Percentiles rank a stretch among this genome's conserved stretches.
Conservation (phyloP, 2,329 filamentous ascomycete genomes). For the Calonectria hongkongensis region DNA sequence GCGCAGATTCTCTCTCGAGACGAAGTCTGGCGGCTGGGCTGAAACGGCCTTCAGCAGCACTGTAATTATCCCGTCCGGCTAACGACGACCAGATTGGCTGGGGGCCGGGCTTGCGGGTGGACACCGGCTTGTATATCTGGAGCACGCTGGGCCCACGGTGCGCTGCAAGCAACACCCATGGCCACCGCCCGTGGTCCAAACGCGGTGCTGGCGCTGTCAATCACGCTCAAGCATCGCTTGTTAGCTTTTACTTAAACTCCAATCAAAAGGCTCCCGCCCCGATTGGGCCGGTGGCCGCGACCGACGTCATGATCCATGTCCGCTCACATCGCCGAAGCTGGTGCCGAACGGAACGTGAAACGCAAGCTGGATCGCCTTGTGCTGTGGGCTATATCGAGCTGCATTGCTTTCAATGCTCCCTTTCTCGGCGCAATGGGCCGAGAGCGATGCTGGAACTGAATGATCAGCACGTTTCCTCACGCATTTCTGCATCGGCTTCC, state of each 20-base stretch:
- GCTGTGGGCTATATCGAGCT: background rate
- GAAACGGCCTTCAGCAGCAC: background rate
- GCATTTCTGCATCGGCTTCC: background rate
- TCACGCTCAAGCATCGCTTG: conserved; percentile 8
- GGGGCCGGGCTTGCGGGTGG: background rate
- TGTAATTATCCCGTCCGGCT: background rate
- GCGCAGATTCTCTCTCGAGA: conserved; percentile 8
- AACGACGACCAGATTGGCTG: background rate
- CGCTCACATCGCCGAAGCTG: conserved; percentile 5
- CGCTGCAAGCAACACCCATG: conserved; percentile 1
- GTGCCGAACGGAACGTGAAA: conserved; percentile 2
- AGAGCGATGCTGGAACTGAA: background rate
- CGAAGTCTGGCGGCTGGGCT: conserved; percentile 7
- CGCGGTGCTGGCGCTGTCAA: background rate
- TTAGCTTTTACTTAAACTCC: background rate
- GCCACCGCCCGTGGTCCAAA: background rate
- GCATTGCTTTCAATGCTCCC: too few species aligned
- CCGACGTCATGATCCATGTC: conserved; percentile 5
- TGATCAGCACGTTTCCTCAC: background rate
- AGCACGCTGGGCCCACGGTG: conserved; percentile 7
- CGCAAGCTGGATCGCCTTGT: background rate
- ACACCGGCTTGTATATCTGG: conserved; percentile 12
- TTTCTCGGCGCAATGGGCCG: background rate
- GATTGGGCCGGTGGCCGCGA: background rate
- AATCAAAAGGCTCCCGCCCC: conserved; percentile 2